Conservation (phyloP, 2,329 filamentous ascomycete genomes). For the Elsinoe fawcettii region DNA sequence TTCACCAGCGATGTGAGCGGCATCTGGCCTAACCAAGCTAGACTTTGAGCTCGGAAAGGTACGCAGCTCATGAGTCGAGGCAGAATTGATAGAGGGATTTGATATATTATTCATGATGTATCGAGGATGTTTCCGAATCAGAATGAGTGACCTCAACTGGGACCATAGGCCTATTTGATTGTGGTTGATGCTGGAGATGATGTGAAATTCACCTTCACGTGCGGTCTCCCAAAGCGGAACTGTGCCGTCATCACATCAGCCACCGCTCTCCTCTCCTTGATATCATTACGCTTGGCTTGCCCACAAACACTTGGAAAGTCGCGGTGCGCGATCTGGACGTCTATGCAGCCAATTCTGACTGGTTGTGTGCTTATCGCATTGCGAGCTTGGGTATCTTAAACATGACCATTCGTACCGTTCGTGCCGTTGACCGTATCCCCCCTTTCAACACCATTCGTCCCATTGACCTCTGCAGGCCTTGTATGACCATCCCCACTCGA, state of each 20-base stretch:
- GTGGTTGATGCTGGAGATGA: background rate
- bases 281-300: background rate
- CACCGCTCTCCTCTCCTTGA: background rate
- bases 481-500: background rate
- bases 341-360: background rate
- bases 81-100: background rate
- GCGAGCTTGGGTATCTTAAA: slow-evolving; percentile 9
- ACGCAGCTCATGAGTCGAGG: background rate
- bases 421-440: background rate
- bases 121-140: background rate
- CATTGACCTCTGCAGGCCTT: background rate
- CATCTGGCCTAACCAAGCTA: background rate
- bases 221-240: slow-evolving; percentile 9
- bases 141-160: background rate
- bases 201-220: slow-evolving; percentile 7
- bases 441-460: background rate
- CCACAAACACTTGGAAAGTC: background rate
- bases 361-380: background rate
- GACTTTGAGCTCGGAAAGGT: background rate
- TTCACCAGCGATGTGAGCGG: slow-evolving; percentile 8
- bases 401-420: slow-evolving; percentile 9
- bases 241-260: background rate
- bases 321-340: background rate
- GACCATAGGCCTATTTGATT: background rate
- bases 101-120: background rate